A percentile compares a stretch with the other conserved stretches of the same genome.
These are phyloP conservation scores for Colletotrichum tropicicola DNA, from an alignment of 2,329 filamentous ascomycete genomes.

Conservation along the genomic window DNA sequence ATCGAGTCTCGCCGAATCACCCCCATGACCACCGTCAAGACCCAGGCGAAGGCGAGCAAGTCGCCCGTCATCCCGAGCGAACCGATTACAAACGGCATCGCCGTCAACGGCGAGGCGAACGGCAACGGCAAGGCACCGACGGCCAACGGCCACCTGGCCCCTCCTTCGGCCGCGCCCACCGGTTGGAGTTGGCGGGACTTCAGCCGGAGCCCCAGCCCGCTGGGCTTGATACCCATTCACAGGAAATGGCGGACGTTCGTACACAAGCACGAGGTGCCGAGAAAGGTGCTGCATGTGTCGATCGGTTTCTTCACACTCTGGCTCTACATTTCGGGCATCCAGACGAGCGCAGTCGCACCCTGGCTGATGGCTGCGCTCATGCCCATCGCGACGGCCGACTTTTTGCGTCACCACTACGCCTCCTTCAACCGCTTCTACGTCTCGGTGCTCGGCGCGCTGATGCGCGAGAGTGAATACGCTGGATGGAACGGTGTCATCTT, in stretches of 20 bases:
- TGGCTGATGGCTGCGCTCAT: slow-evolving; percentile 83
- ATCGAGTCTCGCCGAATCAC: slow-evolving; percentile 60
- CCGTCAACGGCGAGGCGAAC: slow-evolving; percentile 33
- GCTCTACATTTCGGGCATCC: slow-evolving; percentile 83
- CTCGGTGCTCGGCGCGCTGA: slow-evolving; percentile 83
- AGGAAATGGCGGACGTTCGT: slow-evolving; percentile 90
- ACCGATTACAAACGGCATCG: slow-evolving; percentile 32
- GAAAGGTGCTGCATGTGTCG: slow-evolving; percentile 92
- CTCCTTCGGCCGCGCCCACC: slow-evolving; percentile 62
- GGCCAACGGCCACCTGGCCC: slow-evolving; percentile 76
- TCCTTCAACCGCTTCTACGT: slow-evolving; percentile 91
- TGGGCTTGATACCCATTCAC: slow-evolving; percentile 95
- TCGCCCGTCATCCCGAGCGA: slow-evolving; percentile 33
- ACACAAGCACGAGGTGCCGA: slow-evolving; percentile 95
- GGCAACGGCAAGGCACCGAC: slow-evolving; percentile 37
- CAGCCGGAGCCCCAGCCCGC: slow-evolving; percentile 89
- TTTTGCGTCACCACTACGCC: slow-evolving; percentile 83
- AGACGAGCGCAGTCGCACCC: slow-evolving; percentile 81
- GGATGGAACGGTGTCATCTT: slow-evolving; percentile 98
- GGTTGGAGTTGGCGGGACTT: slow-evolving; percentile 87
- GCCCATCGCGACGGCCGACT: slow-evolving; percentile 84
- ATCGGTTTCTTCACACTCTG: slow-evolving; percentile 94
- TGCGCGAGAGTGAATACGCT: slow-evolving; percentile 95
- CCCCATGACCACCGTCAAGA: slow-evolving; percentile 61
- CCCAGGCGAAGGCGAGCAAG: slow-evolving; percentile 42